Conservation (phyloP, 208 protist genomes). For the Acanthamoeba quina region DNA sequence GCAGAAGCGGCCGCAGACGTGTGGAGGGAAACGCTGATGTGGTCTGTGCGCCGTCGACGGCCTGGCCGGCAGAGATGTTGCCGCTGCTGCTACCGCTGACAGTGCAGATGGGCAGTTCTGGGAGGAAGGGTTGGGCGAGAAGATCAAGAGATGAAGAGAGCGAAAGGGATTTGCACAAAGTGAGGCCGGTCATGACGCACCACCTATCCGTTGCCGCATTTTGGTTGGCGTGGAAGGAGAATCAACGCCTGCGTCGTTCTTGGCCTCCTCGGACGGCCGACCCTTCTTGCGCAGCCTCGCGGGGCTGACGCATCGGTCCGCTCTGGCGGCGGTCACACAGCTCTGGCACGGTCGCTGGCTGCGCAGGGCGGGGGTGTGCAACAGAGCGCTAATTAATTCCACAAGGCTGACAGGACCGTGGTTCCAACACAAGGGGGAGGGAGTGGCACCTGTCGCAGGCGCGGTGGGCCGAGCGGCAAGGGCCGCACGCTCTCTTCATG, state of each 20-base stretch:
- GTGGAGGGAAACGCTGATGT: not conserved
- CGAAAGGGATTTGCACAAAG: too few relatives aligned
- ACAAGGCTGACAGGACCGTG: too few relatives aligned
- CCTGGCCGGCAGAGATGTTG: too few relatives aligned
- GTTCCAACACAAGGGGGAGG: not conserved
- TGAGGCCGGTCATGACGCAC: too few relatives aligned
- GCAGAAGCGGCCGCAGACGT: not conserved
- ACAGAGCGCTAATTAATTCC: too few relatives aligned
- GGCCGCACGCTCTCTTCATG: slow-evolving; percentile 45
- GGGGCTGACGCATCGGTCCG: slow-evolving; percentile 20
- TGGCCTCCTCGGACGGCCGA: not conserved
- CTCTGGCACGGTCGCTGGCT: slow-evolving; percentile 50
- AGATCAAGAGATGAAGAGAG: too few relatives aligned
- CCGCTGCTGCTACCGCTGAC: too few relatives aligned
- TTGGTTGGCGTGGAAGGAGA: not conserved
- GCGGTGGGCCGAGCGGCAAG: not conserved
- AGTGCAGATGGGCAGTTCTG: not conserved
- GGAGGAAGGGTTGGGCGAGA: not conserved
- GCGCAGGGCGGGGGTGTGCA: too few relatives aligned
- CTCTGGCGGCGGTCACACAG: slow-evolving; percentile 5
- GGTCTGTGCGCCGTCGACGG: not conserved
- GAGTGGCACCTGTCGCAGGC: slow-evolving; percentile 25
- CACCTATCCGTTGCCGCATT: not conserved
- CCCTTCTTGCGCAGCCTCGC: slow-evolving; percentile 50
- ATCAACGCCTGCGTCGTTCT: not conserved